phyloP scores from a whole-genome alignment of 164 flowering plant species.

The Berberis vulgaris region DNA sequence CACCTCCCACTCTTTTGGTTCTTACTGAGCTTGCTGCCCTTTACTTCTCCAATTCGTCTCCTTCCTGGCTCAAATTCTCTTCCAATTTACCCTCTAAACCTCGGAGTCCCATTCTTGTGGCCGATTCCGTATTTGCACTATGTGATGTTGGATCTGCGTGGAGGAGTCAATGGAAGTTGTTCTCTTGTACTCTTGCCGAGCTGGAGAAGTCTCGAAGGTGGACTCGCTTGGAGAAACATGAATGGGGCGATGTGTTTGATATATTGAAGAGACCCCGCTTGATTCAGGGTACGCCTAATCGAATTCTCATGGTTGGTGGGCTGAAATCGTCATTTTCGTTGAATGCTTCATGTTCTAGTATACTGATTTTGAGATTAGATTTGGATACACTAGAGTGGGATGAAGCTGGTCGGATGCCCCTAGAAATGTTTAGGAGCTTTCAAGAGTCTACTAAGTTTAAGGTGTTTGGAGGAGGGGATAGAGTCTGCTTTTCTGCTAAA shows the following conservation, averaged over 20 bases:
- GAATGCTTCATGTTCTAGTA: constrained; percentile 68
- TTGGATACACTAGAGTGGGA: constrained; percentile 84
- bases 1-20: constrained; percentile 41
- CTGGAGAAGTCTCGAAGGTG: constrained; percentile 28
- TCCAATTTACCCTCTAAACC: constrained; percentile 82
- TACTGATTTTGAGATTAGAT: constrained; percentile 68
- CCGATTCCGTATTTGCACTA: constrained; percentile 42
- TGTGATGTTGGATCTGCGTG: constrained; percentile 92
- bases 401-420: constrained; percentile 87
- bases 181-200: constrained; percentile 25
- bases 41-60: constrained; percentile 27
- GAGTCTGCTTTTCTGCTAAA: constrained; percentile 80
- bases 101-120: constrained; percentile 63
- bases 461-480: constrained; percentile 82
- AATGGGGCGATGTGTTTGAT: constrained; percentile 91
- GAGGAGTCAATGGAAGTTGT: constrained; percentile 84
- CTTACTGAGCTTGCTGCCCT: constrained; percentile 74
- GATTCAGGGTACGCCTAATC: constrained; percentile 39
- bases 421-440: constrained; percentile 59
- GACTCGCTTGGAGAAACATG: constrained; percentile 54
- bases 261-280: constrained; percentile 79
- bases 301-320: constrained; percentile 75
- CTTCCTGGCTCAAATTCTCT: constrained; percentile 61
- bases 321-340: constrained; percentile 60
- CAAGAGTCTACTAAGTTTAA: constrained; percentile 73